Percentiles rank a stretch among this genome's conserved stretches.
Conservation (phyloP, 2,329 filamentous ascomycete genomes). For the Tolypocladium inflatum region DNA sequence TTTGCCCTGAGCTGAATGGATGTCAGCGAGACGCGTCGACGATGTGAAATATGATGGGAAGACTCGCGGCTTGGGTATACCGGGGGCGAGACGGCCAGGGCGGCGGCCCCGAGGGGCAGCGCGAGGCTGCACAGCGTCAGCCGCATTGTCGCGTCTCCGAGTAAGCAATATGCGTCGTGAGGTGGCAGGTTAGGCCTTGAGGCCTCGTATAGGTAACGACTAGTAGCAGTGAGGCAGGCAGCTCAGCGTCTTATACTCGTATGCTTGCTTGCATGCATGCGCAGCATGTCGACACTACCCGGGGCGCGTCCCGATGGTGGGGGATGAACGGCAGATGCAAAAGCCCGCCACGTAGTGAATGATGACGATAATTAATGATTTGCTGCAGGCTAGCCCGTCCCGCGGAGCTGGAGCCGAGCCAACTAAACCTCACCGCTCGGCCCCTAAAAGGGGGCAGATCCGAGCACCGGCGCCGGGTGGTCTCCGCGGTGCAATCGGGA, state of each 20-base stretch:
- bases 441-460: not conserved
- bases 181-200: not conserved
- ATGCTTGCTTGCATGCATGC: not conserved
- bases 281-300: not conserved
- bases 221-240: not conserved
- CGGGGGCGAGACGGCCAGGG: slow-evolving; percentile 9
- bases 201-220: not conserved
- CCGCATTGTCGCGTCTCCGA: not conserved
- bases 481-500: slow-evolving; percentile 1
- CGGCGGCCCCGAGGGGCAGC: slow-evolving; percentile 2
- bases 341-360: not conserved
- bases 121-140: not conserved
- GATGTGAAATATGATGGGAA: not conserved
- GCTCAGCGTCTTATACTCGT: not conserved
- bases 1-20: slow-evolving; percentile 16
- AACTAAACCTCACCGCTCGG: not conserved
- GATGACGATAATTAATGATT: not conserved
- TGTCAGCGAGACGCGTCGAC: not conserved
- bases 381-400: not conserved
- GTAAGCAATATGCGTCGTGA: not conserved
- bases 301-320: not conserved
- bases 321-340: not conserved
- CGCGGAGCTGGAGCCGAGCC: not conserved
- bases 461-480: not conserved
- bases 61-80: slow-evolving; percentile 15